A percentile compares a stretch with the other conserved stretches of the same genome.
phyloP scores from a whole-genome alignment of 305 asterid species.

The Solanum aculeatissimum region DNA sequence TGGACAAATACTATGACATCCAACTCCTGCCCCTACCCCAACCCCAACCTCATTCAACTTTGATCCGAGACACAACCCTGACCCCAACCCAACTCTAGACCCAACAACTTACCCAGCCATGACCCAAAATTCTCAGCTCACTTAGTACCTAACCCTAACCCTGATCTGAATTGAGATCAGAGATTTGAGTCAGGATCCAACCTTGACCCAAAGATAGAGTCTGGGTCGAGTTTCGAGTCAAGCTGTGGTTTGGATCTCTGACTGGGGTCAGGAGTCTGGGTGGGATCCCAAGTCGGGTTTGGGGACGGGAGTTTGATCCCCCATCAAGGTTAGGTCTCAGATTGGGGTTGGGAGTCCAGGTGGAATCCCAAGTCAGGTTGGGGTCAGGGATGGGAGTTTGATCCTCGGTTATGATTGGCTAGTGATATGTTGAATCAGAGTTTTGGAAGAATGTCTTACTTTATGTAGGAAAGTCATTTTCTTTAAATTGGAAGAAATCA shows the following conservation, averaged over 20 bases:
- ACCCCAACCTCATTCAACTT: background rate
- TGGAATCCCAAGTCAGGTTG: background rate
- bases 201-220: too few relatives aligned
- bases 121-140: background rate
- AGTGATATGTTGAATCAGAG: background rate
- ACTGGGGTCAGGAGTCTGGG: too few relatives aligned
- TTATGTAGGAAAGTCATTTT: background rate
- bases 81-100: background rate
- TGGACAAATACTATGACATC: background rate
- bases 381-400: background rate
- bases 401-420: background rate
- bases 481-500: background rate
- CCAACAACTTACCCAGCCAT: background rate
- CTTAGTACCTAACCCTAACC: background rate
- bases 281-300: too few relatives aligned
- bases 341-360: background rate
- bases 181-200: too few relatives aligned
- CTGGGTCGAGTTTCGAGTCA: too few relatives aligned
- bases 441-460: background rate
- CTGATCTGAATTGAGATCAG: background rate
- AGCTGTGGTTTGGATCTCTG: too few relatives aligned
- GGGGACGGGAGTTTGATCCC: background rate
- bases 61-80: background rate
- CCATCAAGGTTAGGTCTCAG: background rate
- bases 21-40: background rate